A percentile compares a stretch with the other conserved stretches of the same genome.
Conservation (phyloP, 352 stramenopile genomes). For the Phytophthora cryptogea region DNA sequence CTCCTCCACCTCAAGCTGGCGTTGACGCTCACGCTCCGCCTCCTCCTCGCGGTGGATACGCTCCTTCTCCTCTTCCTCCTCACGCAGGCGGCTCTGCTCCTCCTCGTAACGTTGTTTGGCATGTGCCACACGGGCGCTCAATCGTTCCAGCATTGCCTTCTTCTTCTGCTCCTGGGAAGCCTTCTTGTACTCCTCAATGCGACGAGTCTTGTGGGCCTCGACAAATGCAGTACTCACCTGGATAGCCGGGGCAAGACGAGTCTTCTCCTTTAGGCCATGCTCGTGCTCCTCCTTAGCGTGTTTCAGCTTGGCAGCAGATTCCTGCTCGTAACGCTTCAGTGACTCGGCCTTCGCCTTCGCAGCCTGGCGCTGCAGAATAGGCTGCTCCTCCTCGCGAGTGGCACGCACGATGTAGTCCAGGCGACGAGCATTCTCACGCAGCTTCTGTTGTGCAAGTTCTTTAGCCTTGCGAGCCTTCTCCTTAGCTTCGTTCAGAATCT, state of each 20-base stretch:
- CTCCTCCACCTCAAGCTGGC: conserved; percentile 65
- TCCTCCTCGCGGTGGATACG: conserved; percentile 62
- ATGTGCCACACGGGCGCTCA: conserved; percentile 65
- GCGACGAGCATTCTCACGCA: conserved; percentile 91
- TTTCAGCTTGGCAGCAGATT: conserved; percentile 84
- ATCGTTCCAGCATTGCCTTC: conserved; percentile 67
- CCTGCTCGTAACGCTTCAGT: conserved; percentile 69
- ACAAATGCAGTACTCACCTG: conserved; percentile 80
- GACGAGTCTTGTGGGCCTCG: conserved; percentile 73
- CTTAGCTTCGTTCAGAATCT: conserved; percentile 92
- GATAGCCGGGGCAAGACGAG: conserved; percentile 68
- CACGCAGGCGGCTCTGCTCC: conserved; percentile 61
- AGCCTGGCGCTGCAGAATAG: conserved; percentile 87
- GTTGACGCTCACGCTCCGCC: conserved; percentile 57
- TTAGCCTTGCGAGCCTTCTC: conserved; percentile 95
- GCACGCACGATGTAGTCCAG: conserved; percentile 97
- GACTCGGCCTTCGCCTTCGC: conserved; percentile 80
- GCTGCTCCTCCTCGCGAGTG: conserved; percentile 95
- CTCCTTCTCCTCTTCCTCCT: conserved; percentile 69
- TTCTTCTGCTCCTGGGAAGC: conserved; percentile 87
- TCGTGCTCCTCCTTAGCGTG: conserved; percentile 88
- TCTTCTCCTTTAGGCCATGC: conserved; percentile 89
- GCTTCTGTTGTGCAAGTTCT: conserved; percentile 94
- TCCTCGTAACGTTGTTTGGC: conserved; percentile 76
- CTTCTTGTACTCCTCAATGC: conserved; percentile 90